phyloP scores from a whole-genome alignment of 371 early-diverging fungal species.

The Catenaria anguillulae region DNA sequence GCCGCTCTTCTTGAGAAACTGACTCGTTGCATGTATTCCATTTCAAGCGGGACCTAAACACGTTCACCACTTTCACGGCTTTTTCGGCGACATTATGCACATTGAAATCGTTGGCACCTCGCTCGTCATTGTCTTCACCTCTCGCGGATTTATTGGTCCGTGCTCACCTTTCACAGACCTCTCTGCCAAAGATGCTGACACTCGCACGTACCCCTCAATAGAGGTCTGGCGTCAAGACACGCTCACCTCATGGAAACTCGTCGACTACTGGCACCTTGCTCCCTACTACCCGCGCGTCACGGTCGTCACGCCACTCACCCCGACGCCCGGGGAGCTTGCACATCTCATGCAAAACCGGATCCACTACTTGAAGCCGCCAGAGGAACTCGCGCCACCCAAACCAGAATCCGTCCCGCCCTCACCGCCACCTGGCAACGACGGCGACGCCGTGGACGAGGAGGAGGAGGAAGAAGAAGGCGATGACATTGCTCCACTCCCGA shows the following conservation, averaged over 20 bases:
- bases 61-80: background rate
- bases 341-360: background rate
- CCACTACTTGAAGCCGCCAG: background rate
- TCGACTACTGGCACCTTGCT: background rate
- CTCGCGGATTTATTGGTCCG: conserved; percentile 3
- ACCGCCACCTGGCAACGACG: too few species aligned
- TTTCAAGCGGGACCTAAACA: conserved; percentile 1
- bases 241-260: background rate
- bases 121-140: background rate
- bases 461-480: background rate
- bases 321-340: background rate
- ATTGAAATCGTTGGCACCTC: background rate
- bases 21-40: too few species aligned
- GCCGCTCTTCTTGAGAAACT: too few species aligned
- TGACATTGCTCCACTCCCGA: background rate
- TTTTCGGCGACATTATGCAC: conserved; percentile 6
- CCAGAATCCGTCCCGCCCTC: too few species aligned
- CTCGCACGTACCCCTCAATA: background rate
- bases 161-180: background rate
- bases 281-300: conserved; percentile 1
- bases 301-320: background rate
- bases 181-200: background rate
- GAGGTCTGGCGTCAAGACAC: background rate
- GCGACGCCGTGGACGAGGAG: background rate
- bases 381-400: background rate